Base-by-base conservation (phyloP, 345 rosid genomes). In the Ceriops decandra region DNA sequence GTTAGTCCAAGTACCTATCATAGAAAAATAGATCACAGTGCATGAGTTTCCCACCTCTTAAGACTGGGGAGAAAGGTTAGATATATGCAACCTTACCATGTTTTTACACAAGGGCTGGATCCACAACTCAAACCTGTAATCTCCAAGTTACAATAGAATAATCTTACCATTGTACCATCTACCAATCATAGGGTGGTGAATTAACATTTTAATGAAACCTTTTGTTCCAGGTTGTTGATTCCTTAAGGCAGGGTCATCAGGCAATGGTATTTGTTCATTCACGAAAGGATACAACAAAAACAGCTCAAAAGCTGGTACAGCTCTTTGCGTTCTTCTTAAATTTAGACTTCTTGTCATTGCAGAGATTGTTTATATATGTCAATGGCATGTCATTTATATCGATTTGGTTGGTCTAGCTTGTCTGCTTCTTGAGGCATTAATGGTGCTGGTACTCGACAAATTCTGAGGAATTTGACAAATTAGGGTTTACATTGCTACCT, bases 191-290 rank as follows among this genome's bases (percentile, higher is more conserved):
- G 22, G 16, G 59, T 73, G 67, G 72, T 20, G 68, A 62, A 67
- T 76, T 77, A 69, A 54, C 35, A 62, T 56, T 35, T 59, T 70
- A 72, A 72, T 63, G 60, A 26, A 67, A 49, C 33, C 58, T 61
- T 59, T 71, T 63, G 60, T 79, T 70, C 70, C 76, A 93, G 98
- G 89, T 93, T 73, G 87, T 82, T 75, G 95, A 91, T 76, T 91
- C 98, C 53, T 46, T 93, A 57, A 86, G 73, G 84, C 96, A 89
- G 80, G 98, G 98, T 59, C 89, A 93, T 82, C 98, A 93, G 72
- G 97, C 84, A 32, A 93, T 93, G 98, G 87, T 93, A 24, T 93
- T 93, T 85, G 98, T 93, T 78, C 97, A 93, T 82, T 89, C 98
- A 30, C 82, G 98, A 46, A 93, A 93, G 83, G 98, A 93, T 82